phyloP scores from a whole-genome alignment of 768 basidiomycete species.

The Roridomyces roridus region DNA sequence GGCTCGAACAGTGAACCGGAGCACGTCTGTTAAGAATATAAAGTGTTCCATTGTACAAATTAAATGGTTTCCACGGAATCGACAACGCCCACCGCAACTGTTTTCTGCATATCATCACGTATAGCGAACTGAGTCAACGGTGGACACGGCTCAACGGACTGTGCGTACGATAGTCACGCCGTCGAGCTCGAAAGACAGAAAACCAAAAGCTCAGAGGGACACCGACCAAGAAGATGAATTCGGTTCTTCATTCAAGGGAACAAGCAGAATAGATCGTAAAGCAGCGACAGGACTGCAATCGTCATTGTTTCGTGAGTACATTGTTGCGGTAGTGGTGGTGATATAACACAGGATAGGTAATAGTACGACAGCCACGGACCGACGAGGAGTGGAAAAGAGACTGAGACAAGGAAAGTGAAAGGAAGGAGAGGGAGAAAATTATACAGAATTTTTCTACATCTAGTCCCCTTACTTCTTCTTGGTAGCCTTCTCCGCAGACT shows the following conservation, averaged over 20 bases:
- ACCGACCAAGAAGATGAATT: no score
- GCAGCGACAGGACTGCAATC: conserved; percentile 28
- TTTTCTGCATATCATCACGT: no score
- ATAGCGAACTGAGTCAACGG: no score
- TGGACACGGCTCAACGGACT: no score
- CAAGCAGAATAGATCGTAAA: not conserved
- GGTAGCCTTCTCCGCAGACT: conserved; percentile 94
- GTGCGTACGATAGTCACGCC: no score
- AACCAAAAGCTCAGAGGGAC: not conserved
- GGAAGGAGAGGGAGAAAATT: conserved; percentile 56
- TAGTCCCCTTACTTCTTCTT: conserved; percentile 88
- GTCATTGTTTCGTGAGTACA: conserved; percentile 59
- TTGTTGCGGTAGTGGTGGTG: conserved; percentile 45
- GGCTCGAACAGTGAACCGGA: conserved; percentile 57
- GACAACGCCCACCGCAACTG: no score
- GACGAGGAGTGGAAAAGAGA: conserved; percentile 45
- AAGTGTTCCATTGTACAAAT: no score
- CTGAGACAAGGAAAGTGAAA: conserved; percentile 35
- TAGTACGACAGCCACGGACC: conserved; percentile 43
- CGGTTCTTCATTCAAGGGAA: not conserved
- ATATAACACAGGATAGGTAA: conserved; percentile 39
- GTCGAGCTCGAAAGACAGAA: no score
- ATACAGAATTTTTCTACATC: conserved; percentile 74
- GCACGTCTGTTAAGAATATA: conserved; percentile 71
- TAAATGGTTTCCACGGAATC: no score